Evolutionary conservation across 2,329 filamentous ascomycete species (phyloP), one percentile per base, ranked within the genome.

Genomic region (Venturia aucupariae): DNA sequence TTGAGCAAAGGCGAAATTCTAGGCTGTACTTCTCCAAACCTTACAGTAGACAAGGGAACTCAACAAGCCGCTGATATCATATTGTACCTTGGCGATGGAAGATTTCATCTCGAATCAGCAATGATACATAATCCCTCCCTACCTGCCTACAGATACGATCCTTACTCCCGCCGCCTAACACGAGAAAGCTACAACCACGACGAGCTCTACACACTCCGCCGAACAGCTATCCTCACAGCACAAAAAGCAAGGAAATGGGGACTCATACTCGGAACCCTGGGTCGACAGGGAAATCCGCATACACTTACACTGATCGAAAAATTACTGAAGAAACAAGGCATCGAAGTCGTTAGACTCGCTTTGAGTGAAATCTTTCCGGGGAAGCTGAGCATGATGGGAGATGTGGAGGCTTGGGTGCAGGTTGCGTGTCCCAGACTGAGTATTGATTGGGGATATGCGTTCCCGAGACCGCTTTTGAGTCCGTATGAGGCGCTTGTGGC

Each of bases 391-490:
- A 86, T 94, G 80, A 97, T 99, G 91, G 78, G 24, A 1, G 66
- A 79, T 19, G 90, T 99, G 2, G 93, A 97, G 73, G 96, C 92
- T 70, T 99, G 94, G 94, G 93, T 99, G 46, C 94, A 99, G 77
- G 92, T 99, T 61, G 94, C 94, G 5, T 99, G 94, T 76, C 94
- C 94, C n/a, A 81, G 94, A 61, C 73, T 99, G 73, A 97, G 93
- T 75, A 99, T 99, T 69, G 94, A 99, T 77, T 99, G 94, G 94
- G 94, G 94, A 0, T 97, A 97, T 78, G 94, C 94, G 0, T 99
- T 99, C 73, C 85, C 91, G 0, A 79, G 90, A 59, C 94, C 94
- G 60, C 75, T 99, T 65, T 76, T 99, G 72, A 97, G 93, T 62
- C 93, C 94, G 1, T 97, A 99, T 70, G 94, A 99, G 78, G 94